Conservation (phyloP, 768 basidiomycete genomes). For the Mycena polygramma region DNA sequence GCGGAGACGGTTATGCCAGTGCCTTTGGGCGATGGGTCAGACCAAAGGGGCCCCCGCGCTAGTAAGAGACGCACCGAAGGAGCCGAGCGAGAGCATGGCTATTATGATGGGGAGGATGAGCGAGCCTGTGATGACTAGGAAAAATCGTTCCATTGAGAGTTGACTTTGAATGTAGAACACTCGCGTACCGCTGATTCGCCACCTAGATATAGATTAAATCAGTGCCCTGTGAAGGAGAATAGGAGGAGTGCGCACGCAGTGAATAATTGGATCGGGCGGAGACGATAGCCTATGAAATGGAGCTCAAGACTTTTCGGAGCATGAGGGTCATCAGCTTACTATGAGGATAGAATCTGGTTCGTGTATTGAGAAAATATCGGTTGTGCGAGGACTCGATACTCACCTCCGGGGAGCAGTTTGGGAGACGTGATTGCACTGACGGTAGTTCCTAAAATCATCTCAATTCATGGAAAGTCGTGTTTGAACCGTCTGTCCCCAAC, state of each 20-base stretch:
- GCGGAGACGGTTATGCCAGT: conserved; percentile 16
- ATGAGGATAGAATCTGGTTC: conserved; percentile 26
- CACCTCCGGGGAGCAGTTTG: conserved; percentile 27
- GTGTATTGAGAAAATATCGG: background rate
- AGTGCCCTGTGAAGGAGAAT: too few relatives aligned
- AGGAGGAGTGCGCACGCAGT: too few relatives aligned
- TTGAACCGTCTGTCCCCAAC: too few relatives aligned
- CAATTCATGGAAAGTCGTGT: too few relatives aligned
- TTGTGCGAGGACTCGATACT: background rate
- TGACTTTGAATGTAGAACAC: background rate
- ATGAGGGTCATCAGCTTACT: conserved; percentile 1
- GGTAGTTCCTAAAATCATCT: too few relatives aligned
- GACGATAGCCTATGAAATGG: conserved; percentile 10
- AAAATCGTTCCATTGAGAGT: background rate
- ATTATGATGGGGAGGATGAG: conserved; percentile 13
- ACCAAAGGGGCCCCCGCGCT: too few relatives aligned
- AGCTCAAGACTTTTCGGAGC: background rate
- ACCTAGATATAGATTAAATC: too few relatives aligned
- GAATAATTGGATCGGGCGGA: conserved; percentile 32
- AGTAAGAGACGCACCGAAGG: conserved; percentile 17
- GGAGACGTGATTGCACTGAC: too few relatives aligned
- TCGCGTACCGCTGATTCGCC: conserved; percentile 24
- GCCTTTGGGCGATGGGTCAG: background rate
- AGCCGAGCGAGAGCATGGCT: conserved; percentile 17
- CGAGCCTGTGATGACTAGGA: conserved; percentile 23